Evolutionary conservation across 805 yeast species (phyloP).

Genomic region (Wickerhamomyces canadensis): DNA sequence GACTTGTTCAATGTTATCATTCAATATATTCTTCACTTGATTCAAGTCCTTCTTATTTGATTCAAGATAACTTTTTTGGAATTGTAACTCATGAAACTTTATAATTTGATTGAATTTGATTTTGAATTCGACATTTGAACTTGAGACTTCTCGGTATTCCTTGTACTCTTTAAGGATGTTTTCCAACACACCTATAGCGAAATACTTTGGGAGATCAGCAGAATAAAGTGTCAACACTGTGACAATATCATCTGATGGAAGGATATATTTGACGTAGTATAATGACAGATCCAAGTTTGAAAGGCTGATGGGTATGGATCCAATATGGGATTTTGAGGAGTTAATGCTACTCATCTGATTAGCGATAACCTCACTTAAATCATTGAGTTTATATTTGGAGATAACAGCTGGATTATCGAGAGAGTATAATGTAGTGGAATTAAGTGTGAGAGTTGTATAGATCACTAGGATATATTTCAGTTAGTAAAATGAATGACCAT

Average conservation of each 20-base stretch:
- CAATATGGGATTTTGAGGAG: constrained; percentile 32
- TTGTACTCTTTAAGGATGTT: constrained; percentile 41
- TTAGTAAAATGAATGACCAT: no score
- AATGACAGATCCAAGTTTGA: constrained; percentile 9
- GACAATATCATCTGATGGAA: constrained; percentile 19
- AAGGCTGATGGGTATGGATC: constrained; percentile 16
- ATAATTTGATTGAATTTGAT: constrained; percentile 52
- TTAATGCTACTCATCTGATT: constrained; percentile 51
- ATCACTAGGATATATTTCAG: constrained; percentile 23
- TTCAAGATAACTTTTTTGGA: constrained; percentile 25
- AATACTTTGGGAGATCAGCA: constrained; percentile 13
- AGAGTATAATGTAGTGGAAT: constrained; percentile 56
- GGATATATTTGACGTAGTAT: constrained; percentile 17
- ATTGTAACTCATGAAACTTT: constrained; percentile 43
- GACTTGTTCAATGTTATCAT: constrained; percentile 55
- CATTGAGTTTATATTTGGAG: constrained; percentile 34
- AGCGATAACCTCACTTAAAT: constrained; percentile 48
- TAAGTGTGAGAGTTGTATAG: constrained; percentile 42
- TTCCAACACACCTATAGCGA: constrained; percentile 17
- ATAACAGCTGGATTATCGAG: constrained; percentile 44
- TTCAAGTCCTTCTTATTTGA: constrained; percentile 45
- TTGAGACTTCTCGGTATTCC: constrained; percentile 25
- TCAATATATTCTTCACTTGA: constrained; percentile 52
- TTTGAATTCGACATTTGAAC: constrained; percentile 42
- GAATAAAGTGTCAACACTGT: constrained; percentile 18